phyloP scores from a whole-genome alignment of 768 basidiomycete genomes.

The Daedaleopsis nitida region DNA sequence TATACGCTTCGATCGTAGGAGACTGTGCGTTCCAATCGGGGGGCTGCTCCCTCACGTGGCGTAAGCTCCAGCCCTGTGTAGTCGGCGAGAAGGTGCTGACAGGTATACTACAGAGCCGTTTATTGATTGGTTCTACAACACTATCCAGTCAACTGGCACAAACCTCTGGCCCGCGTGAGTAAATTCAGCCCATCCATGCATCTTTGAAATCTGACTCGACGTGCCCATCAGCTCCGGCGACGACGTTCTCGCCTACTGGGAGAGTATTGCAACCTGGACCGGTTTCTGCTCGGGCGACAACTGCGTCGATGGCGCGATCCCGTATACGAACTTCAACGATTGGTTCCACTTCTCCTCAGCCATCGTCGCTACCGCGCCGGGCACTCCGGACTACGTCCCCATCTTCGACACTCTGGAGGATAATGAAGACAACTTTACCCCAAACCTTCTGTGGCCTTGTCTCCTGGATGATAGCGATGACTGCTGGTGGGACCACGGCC shows the following conservation, averaged over 20 bases:
- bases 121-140: constrained; percentile 8
- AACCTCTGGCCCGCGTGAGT: not conserved
- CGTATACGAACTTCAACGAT: constrained; percentile 9
- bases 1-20: constrained; percentile 2
- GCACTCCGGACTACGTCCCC: constrained; percentile 1
- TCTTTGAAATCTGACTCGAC: no score
- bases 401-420: not conserved
- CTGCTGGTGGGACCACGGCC: constrained; percentile 5
- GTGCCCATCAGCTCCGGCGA: constrained; percentile 1
- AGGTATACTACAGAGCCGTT: not conserved
- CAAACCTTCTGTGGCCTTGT: constrained; percentile 7
- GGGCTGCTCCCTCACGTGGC: constrained; percentile 6
- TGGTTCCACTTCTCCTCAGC: constrained; percentile 12
- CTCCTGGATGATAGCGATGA: not conserved
- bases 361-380: not conserved
- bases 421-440: constrained; percentile 2
- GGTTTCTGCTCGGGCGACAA: not conserved
- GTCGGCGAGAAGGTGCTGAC: no score
- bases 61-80: not conserved
- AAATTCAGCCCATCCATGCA: not conserved
- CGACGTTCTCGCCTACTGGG: constrained; percentile 1
- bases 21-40: constrained; percentile 1
- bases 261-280: constrained; percentile 5
- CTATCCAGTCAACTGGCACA: not conserved
- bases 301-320: constrained; percentile 6